phyloP scores from a whole-genome alignment of 2,329 filamentous ascomycete species.

The Aaosphaeria arxii region DNA sequence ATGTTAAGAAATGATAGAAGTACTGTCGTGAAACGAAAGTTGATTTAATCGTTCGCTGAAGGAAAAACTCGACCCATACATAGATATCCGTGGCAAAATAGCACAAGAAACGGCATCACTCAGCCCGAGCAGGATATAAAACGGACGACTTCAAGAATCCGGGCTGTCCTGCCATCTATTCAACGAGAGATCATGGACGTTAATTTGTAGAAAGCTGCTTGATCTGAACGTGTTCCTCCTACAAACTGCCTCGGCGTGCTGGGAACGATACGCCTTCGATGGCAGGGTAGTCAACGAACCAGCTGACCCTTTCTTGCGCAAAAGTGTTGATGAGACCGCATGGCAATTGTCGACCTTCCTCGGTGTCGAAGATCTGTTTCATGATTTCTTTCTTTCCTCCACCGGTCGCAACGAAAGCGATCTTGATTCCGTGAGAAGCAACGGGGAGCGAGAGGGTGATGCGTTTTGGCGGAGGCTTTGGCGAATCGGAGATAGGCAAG shows the following conservation, averaged over 20 bases:
- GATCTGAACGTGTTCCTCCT: neutral
- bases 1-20: too few species aligned
- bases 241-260: conserved; percentile 54
- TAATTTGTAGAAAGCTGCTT: too few species aligned
- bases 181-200: too few species aligned
- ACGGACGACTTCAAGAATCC: too few species aligned
- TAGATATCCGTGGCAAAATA: too few species aligned
- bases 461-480: conserved; percentile 86
- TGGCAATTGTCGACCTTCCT: conserved; percentile 70
- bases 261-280: conserved; percentile 84
- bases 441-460: conserved; percentile 93
- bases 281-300: conserved; percentile 88
- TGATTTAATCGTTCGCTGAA: too few species aligned
- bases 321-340: conserved; percentile 85
- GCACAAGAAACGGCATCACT: too few species aligned
- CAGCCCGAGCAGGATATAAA: too few species aligned
- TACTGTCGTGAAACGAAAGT: too few species aligned
- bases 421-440: conserved; percentile 77
- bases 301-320: conserved; percentile 82
- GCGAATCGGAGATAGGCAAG: conserved; percentile 84
- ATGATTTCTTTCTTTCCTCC: conserved; percentile 86
- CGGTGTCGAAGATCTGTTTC: conserved; percentile 84
- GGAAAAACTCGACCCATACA: too few species aligned
- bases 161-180: too few species aligned
- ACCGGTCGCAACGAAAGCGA: conserved; percentile 91